Base-by-base conservation (phyloP, 169 alveolate genomes). In the Besnoitia besnoiti region DNA sequence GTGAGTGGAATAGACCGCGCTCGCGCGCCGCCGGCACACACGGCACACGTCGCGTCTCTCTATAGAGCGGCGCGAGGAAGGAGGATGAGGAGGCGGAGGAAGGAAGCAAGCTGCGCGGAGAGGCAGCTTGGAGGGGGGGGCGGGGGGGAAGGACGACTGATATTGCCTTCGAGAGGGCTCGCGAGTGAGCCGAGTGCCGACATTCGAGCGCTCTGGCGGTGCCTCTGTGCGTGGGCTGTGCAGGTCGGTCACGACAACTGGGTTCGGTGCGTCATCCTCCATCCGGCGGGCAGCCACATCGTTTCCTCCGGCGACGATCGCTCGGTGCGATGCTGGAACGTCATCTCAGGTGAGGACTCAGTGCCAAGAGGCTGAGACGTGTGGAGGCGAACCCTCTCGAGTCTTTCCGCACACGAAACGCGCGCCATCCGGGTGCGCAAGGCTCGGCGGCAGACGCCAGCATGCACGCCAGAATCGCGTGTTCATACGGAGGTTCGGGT, bases 1-100 rank as follows among this genome's bases (percentile, higher is more conserved):
- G 92, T 87, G 35, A 39, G 91, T 19, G 67, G 55, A 55, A 55
- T 19, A 55, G 27, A n/a, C n/a, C n/a, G n/a, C n/a, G n/a, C n/a
- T n/a, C n/a, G n/a, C n/a, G n/a, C n/a, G n/a, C n/a, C n/a, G n/a
- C n/a, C n/a, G n/a, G n/a, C n/a, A n/a, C n/a, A n/a, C n/a, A n/a
- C n/a, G n/a, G n/a, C n/a, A n/a, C n/a, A n/a, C n/a, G n/a, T n/a
- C n/a, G n/a, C n/a, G n/a, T n/a, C n/a, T n/a, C n/a, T n/a, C n/a
- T n/a, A n/a, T n/a, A n/a, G n/a, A n/a, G n/a, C n/a, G n/a, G n/a
- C n/a, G n/a, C n/a, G n/a, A 1, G 67, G 3, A 19, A 5, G 12
- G 30, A 21, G 59, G 24, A 10, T 7, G 16, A 49, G 59, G 16
- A 49, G 59, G 16, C 7, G 59, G 59, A 49, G 16, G 59, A 49